These are phyloP conservation scores for Pseudophaeomoniella oleicola DNA, from an alignment of 2,329 filamentous ascomycete species.

Conservation along the genomic window DNA sequence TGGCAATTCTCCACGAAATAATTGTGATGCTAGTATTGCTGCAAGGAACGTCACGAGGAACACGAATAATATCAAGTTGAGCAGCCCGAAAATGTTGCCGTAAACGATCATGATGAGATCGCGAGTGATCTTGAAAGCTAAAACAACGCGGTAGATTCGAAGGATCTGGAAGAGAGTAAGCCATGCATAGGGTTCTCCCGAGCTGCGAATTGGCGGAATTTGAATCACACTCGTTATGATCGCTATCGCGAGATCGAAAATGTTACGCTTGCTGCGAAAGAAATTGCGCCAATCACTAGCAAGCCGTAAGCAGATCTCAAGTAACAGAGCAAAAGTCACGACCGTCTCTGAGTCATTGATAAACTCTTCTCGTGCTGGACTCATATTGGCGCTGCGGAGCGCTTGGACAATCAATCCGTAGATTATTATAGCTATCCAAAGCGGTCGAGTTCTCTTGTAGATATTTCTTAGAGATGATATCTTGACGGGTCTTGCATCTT, in stretches of 20 bases:
- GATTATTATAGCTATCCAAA: constrained; percentile 72
- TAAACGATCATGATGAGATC: constrained; percentile 76
- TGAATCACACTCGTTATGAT: constrained; percentile 74
- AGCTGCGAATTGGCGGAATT: constrained; percentile 62
- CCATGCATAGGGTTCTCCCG: constrained; percentile 65
- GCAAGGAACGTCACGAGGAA: constrained; percentile 90
- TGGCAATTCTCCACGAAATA: constrained; percentile 79
- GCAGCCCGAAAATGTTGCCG: constrained; percentile 79
- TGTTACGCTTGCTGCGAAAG: constrained; percentile 56
- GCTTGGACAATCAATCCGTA: constrained; percentile 69
- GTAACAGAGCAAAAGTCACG: constrained; percentile 62
- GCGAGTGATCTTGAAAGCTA: constrained; percentile 75
- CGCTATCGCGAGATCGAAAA: constrained; percentile 67
- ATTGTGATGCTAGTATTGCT: constrained; percentile 81
- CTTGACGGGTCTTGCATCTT: constrained; percentile 13
- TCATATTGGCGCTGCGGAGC: constrained; percentile 64
- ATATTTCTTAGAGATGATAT: constrained; percentile 46
- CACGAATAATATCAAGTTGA: constrained; percentile 90
- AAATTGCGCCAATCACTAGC: constrained; percentile 68
- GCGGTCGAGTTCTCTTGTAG: constrained; percentile 57
- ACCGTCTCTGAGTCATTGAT: constrained; percentile 60
- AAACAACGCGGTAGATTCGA: constrained; percentile 77
- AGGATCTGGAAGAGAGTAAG: constrained; percentile 87
- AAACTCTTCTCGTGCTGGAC: constrained; percentile 40
- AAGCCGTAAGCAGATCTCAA: constrained; percentile 74